Evolutionary conservation across 2,329 filamentous ascomycete genomes (phyloP).

Genomic region (Geosmithia putterillii): DNA sequence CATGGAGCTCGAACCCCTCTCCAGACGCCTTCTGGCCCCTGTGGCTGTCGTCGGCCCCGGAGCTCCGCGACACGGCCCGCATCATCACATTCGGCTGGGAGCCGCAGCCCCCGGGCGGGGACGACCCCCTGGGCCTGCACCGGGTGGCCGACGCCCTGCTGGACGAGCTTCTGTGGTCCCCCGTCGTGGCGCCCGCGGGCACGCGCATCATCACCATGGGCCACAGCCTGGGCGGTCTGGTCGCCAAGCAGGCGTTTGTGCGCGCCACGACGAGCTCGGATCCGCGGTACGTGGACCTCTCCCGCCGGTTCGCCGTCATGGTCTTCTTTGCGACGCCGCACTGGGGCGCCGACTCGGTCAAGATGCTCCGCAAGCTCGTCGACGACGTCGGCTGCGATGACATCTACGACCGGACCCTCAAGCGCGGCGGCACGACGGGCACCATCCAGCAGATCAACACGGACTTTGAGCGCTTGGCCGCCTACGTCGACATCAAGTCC

Average conservation of each 20-base stretch:
- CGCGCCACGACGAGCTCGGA: constrained; percentile 9
- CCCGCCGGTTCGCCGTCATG: constrained; percentile 10
- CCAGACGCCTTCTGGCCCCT: constrained; percentile 24
- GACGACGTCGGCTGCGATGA: constrained; percentile 4
- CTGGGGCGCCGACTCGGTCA: constrained; percentile 14
- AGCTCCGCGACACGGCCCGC: constrained; percentile 9
- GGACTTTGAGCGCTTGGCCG: constrained; percentile 10
- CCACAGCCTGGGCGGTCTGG: constrained; percentile 21
- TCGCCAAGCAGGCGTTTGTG: constrained; percentile 19
- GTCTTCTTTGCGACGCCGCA: constrained; percentile 19
- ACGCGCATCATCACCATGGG: constrained; percentile 16
- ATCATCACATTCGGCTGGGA: constrained; percentile 21
- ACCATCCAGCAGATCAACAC: constrained; percentile 12
- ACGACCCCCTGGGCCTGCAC: constrained; percentile 15
- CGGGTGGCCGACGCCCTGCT: constrained; percentile 18
- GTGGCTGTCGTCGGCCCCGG: constrained; percentile 19
- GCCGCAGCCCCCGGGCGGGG: constrained; percentile 11
- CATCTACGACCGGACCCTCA: constrained; percentile 10
- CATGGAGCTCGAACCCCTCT: constrained; percentile 18
- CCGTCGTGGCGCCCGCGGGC: constrained; percentile 6
- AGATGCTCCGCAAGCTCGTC: constrained; percentile 12
- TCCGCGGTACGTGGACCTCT: constrained; percentile 5
- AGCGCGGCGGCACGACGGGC: constrained; percentile 8
- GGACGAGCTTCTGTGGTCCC: constrained; percentile 10
- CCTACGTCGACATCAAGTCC: constrained; percentile 10